Evolutionary conservation across 345 rosid genomes (phyloP), one percentile per base, ranked within the genome.

Genomic region (Litchi chinensis): DNA sequence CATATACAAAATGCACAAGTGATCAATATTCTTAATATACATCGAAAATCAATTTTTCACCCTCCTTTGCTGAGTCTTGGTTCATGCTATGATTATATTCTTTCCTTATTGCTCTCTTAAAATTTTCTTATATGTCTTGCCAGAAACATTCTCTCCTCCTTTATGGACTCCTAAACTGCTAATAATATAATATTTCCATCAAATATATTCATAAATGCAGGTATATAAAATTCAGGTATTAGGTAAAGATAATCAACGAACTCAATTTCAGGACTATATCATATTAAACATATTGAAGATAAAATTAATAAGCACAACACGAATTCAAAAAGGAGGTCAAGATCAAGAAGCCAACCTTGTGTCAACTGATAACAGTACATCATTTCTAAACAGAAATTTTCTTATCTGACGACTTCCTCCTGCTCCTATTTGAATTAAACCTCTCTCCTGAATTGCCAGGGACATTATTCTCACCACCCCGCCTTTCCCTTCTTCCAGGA

Each of bases 311-410:
- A 73, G 37, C 9, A 6, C 59, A 64, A 26, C 5, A 26, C 68
- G 66, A 65, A 65, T 4, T 21, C 64, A 54, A 11, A 52, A 50
- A 65, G 10, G 57, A 39, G 50, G 37, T 7, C 46, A 11, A 15
- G 64, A n/a, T 48, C 71, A 40, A 76, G 65, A 66, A 48, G 44
- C 66, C 39, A 56, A 76, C 40, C 66, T 54, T 40, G 73, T 56
- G 16, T 22, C 63, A 50, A 70, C 70, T n/a, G 63, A 32, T 28
- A n/a, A 32, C 78, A 75, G 6, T 6, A 11, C 0, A 65, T 26
- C 37, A 12, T 76, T 21, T 52, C 41, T 52, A 76, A 67, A 40
- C 54, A 54, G 73, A 54, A 37, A 32, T 40, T 28, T 15, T 56
- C 73, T 54, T 76, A 64, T 68, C 41, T 18, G 26, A 13, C 0